These are phyloP conservation scores for Citropsis articulata DNA, from an alignment of 345 rosid genomes.

Conservation along the genomic window DNA sequence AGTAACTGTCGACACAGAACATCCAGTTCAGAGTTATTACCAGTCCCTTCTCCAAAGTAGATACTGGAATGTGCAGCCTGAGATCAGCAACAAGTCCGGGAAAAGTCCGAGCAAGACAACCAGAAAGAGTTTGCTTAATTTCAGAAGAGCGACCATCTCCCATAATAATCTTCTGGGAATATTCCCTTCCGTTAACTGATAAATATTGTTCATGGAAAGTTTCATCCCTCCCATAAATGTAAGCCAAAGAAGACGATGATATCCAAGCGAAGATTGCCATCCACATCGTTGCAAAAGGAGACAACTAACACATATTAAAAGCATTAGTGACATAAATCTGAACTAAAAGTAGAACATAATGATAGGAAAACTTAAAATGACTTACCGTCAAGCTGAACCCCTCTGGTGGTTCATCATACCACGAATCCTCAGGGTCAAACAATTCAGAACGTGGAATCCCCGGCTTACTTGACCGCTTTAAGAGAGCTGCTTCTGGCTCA, in stretches of 20 bases:
- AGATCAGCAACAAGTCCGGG: constrained; percentile 72
- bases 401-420: constrained; percentile 81
- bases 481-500: constrained; percentile 42
- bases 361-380: constrained; percentile 7
- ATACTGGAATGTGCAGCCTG: constrained; percentile 58
- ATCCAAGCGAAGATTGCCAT: constrained; percentile 82
- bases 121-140: constrained; percentile 73
- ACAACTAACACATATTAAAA: constrained; percentile 43
- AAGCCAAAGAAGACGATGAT: constrained; percentile 86
- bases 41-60: constrained; percentile 75
- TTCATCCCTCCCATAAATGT: constrained; percentile 81
- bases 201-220: constrained; percentile 63
- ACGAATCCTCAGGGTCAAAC: constrained; percentile 77
- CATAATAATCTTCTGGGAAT: constrained; percentile 50
- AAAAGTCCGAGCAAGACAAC: constrained; percentile 75
- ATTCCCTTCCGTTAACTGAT: constrained; percentile 64
- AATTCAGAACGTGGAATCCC: constrained; percentile 49
- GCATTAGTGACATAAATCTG: not conserved
- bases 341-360: not conserved
- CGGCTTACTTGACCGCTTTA: constrained; percentile 69
- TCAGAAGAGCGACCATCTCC: constrained; percentile 74
- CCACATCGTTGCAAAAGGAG: constrained; percentile 90
- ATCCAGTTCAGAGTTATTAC: constrained; percentile 33
- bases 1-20: constrained; percentile 3
- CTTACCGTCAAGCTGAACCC: constrained; percentile 76